Percentiles rank a stretch among this genome's conserved stretches.
Conservation (phyloP, 2,329 filamentous ascomycete genomes). For the Calonectria naviculata region DNA sequence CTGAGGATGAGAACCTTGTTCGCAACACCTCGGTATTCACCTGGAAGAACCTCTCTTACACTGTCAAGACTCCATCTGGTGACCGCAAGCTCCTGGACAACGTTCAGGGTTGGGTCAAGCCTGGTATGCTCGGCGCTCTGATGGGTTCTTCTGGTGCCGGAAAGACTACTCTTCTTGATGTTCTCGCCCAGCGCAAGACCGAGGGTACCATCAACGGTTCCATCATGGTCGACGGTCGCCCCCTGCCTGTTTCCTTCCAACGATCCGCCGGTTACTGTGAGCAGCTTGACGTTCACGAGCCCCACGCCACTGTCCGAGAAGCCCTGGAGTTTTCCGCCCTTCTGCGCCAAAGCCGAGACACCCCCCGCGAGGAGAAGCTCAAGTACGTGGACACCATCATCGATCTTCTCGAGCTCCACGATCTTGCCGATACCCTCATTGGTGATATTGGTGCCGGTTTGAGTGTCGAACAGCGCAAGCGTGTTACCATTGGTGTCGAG, state of each 20-base stretch:
- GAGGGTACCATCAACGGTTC: constrained; percentile 81
- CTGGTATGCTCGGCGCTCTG: constrained; percentile 81
- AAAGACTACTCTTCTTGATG: constrained; percentile 87
- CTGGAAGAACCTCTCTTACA: constrained; percentile 79
- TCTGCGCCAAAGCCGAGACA: constrained; percentile 75
- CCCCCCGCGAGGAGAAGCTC: constrained; percentile 75
- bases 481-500: constrained; percentile 71
- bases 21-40: constrained; percentile 77
- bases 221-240: constrained; percentile 80
- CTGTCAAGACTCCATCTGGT: constrained; percentile 69
- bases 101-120: constrained; percentile 86
- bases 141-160: constrained; percentile 87
- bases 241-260: constrained; percentile 79
- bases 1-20: constrained; percentile 55
- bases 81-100: constrained; percentile 80
- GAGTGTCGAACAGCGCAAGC: constrained; percentile 64
- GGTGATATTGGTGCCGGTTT: constrained; percentile 62
- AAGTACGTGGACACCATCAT: constrained; percentile 84
- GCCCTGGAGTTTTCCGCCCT: constrained; percentile 80
- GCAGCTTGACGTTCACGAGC: constrained; percentile 83
- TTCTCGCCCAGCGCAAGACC: constrained; percentile 82
- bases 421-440: constrained; percentile 61
- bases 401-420: constrained; percentile 65
- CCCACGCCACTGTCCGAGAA: constrained; percentile 80
- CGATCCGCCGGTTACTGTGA: constrained; percentile 84